These are phyloP conservation scores for Hypholoma sublateritium DNA, from an alignment of 768 basidiomycete species.

Conservation along the genomic window DNA sequence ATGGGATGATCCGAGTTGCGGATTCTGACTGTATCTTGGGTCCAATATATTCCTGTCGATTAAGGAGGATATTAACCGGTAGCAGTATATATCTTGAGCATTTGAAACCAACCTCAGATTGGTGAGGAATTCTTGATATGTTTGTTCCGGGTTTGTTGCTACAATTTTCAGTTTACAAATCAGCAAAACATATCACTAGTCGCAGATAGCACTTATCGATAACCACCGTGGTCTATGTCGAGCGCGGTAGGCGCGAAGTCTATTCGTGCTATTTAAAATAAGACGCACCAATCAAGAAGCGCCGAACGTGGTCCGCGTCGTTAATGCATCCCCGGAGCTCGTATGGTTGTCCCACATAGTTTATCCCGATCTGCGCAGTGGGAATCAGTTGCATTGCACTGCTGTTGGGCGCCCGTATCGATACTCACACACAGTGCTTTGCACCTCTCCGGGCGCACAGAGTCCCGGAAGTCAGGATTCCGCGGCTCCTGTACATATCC, in stretches of 20 bases:
- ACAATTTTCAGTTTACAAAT: constrained; percentile 1
- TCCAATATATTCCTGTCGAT: constrained; percentile 48
- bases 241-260: not conserved
- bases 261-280: not conserved
- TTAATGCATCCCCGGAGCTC: constrained; percentile 79
- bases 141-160: constrained; percentile 54
- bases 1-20: constrained; percentile 74
- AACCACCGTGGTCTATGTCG: constrained; percentile 40
- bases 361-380: constrained; percentile 67
- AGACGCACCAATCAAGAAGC: constrained; percentile 61
- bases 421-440: constrained; percentile 78
- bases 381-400: constrained; percentile 1
- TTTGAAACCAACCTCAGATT: constrained; percentile 46
- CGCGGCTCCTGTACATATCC: constrained; percentile 20
- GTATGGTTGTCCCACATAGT: constrained; percentile 64
- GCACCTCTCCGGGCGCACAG: constrained; percentile 73
- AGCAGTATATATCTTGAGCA: not conserved
- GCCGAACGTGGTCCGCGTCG: constrained; percentile 69
- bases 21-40: constrained; percentile 65
- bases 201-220: constrained; percentile 38
- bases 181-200: not conserved
- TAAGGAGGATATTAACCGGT: not conserved
- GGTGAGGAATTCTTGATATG: constrained; percentile 62
- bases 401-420: not conserved
- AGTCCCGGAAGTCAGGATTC: constrained; percentile 57